Percentiles rank a stretch among this genome's conserved stretches.
Conservation (phyloP, 306 rosid species). For the Inga laurina region DNA sequence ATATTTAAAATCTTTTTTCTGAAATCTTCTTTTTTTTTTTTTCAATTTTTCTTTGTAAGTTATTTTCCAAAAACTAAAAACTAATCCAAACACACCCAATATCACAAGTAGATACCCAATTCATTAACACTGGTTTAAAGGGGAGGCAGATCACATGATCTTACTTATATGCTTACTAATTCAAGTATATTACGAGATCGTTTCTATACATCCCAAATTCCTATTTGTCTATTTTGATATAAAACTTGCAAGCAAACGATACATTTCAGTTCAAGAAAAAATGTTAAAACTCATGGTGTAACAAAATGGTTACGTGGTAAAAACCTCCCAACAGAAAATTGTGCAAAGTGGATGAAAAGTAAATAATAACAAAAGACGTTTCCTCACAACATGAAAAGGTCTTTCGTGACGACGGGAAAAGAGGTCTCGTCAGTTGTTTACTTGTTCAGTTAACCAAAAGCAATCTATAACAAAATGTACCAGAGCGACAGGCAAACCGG, state of each 20-base stretch:
- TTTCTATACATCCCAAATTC: not conserved
- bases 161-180: no score
- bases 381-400: not conserved
- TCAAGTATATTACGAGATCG: not conserved
- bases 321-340: not conserved
- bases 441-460: not conserved
- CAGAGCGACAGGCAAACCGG: conserved; percentile 11
- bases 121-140: no score
- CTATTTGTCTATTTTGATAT: not conserved
- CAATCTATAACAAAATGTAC: not conserved
- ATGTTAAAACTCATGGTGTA: not conserved
- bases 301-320: not conserved
- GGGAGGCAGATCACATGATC: no score
- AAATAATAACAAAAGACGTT: not conserved
- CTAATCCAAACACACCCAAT: no score
- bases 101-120: no score
- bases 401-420: not conserved
- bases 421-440: not conserved
- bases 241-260: not conserved
- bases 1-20: no score
- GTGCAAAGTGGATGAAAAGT: not conserved
- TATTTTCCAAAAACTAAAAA: no score
- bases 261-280: not conserved
- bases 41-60: no score
- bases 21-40: no score